phyloP scores from a whole-genome alignment of 139 green algal species.

The Mesotaenium endlicherianum region DNA sequence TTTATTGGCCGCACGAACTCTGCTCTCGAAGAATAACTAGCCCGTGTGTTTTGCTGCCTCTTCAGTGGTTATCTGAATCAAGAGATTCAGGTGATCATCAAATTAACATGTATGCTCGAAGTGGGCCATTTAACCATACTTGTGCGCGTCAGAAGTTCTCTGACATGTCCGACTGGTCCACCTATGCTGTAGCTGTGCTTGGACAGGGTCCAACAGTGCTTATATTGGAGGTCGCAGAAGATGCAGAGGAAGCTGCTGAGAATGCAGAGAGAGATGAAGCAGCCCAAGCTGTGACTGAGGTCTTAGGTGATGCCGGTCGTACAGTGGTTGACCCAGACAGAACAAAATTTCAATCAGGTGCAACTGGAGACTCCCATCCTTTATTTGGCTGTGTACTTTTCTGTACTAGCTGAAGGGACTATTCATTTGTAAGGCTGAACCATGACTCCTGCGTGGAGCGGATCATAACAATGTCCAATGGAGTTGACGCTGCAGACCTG shows the following conservation, averaged over 20 bases:
- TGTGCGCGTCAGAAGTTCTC: too few species aligned
- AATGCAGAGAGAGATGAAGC: neutral
- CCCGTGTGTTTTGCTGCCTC: too few species aligned
- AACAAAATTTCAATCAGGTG: neutral
- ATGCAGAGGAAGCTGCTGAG: neutral
- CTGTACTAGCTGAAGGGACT: neutral
- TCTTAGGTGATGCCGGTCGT: neutral
- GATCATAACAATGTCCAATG: too few species aligned
- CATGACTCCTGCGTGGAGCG: neutral
- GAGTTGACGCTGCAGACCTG: neutral
- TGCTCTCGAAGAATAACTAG: too few species aligned
- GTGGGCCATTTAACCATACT: too few species aligned
- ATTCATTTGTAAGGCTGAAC: neutral
- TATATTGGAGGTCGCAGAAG: neutral
- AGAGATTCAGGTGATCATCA: too few species aligned
- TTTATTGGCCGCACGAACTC: too few species aligned
- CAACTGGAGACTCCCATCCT: neutral
- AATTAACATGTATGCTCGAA: too few species aligned
- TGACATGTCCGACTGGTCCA: too few species aligned
- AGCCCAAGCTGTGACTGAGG: neutral
- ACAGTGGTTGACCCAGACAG: neutral
- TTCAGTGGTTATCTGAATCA: too few species aligned
- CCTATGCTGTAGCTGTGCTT: neutral
- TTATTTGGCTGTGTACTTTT: neutral
- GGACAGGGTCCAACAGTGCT: conserved; percentile 3